Evolutionary conservation across 2,329 filamentous ascomycete genomes (phyloP), one percentile per base, ranked within the genome.

Genomic region (Leptographium galeiforme): DNA sequence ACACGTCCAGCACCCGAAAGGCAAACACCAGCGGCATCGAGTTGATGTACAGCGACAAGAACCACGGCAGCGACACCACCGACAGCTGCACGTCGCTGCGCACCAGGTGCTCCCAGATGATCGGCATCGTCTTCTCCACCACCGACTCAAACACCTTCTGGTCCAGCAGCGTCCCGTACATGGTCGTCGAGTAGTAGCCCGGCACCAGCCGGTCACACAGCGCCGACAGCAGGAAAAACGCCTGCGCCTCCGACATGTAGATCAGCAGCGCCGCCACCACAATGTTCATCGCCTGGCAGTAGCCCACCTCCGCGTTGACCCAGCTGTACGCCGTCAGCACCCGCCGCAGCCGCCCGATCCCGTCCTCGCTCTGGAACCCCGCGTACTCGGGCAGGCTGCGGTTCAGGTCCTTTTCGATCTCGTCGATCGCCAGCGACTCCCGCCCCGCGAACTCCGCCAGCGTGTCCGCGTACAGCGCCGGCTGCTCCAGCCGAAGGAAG

Each of bases 211-310:
- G 84, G 66, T 97, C 91, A 71, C 93, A 98, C 16, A 98, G 76
- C 1, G 91, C 78, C 1, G 89, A 95, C 45, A 98, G 79, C 8
- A 96, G 75, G 67, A 93, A 98, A 70, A 97, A 98, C 1, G 93
- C 93, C 69, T 98, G 93, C 0, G 85, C 70, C 69, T 98, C 93
- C 10, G 90, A 97, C 82, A 95, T 95, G 73, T 97, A 97, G 74
- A 98, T 98, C 61, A 98, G 77, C 55, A 98, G 73, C n/a, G 93
- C 93, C 18, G 93, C 93, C 53, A 96, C 91, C 38, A 98, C 93
- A 61, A 98, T 98, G 68, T 98, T 98, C 93, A 98, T 98, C 57
- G 93, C 93, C 70, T 98, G 93, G 67, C 93, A 98, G 69, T 98
- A 98, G 60, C 93, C 93, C 53, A 98, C 90, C 59, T 96, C 89